Base-by-base conservation (phyloP, 352 stramenopile species). In the Peronospora belbahrii region DNA sequence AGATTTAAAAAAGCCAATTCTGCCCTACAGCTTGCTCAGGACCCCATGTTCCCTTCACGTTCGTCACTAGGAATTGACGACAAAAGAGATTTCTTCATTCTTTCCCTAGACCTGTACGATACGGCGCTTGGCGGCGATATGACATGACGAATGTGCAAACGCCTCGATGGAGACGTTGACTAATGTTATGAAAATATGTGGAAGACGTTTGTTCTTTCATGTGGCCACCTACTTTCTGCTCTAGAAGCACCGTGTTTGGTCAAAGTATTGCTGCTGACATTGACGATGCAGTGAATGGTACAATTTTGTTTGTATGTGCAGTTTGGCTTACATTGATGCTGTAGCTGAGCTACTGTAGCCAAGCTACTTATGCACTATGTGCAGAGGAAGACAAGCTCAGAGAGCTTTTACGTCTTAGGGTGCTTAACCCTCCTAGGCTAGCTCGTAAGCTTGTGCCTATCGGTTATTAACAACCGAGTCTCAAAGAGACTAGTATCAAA, bases 151-250 rank as follows among this genome's bases (percentile, higher is more conserved):
- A 83, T 30, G 67, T 69, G n/a, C n/a, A n/a, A n/a, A n/a, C n/a
- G n/a, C n/a, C n/a, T 86, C 82, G 13, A 61, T 59, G 2, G 64
- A 64, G 38, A 88, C 73, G 4, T 48, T 94, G 17, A 57, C 50
- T 10, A 82, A 63, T 17, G 71, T 91, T 34, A 60, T 94, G n/a
- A 67, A 87, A 56, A 75, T 94, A 27, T 87, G 74, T 41, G 79
- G 79, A 2, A 69, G 88, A 47, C 91, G 78, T 51, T 49, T 94
- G n/a, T 85, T 91, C 36, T 94, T 94, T 60, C 79, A 94, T 42
- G 84, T 79, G 15, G 17, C 57, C 89, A 3, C 87, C 77, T 18
- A 71, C 67, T 0, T 94, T 94, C 43, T 74, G 61, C 40, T 82
- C 71, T 7, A 75, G 66, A 52, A 83, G 67, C 40, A 88, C 76